Evolutionary conservation across 2,329 filamentous ascomycete species (phyloP).

Genomic region (Elsinoe batatas): DNA sequence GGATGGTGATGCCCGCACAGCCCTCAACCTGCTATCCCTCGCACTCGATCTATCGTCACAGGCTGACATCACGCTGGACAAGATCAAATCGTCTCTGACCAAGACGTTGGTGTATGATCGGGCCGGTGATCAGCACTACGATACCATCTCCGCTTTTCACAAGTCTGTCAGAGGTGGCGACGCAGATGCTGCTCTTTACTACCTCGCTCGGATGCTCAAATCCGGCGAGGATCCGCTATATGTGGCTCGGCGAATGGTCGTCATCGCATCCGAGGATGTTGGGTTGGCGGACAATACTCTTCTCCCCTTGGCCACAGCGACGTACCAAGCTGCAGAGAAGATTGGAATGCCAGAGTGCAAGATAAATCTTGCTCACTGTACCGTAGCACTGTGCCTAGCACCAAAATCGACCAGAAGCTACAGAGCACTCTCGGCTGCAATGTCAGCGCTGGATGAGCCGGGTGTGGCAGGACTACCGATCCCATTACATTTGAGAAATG

Average conservation of each 20-base stretch:
- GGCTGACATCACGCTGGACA: constrained; percentile 57
- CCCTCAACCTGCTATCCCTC: constrained; percentile 83
- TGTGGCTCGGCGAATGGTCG: constrained; percentile 83
- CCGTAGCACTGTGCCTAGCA: constrained; percentile 68
- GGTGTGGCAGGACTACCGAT: constrained; percentile 74
- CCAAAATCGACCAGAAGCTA: constrained; percentile 85
- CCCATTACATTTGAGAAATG: constrained; percentile 81
- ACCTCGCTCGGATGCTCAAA: constrained; percentile 89
- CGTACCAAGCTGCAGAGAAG: constrained; percentile 81
- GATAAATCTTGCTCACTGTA: constrained; percentile 81
- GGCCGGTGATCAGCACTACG: constrained; percentile 92
- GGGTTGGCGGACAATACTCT: constrained; percentile 80
- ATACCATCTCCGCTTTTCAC: constrained; percentile 94
- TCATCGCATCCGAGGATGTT: constrained; percentile 89
- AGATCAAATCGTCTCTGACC: constrained; percentile 73
- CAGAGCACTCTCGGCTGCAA: constrained; percentile 68
- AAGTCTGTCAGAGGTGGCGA: constrained; percentile 86
- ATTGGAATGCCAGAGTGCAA: constrained; percentile 92
- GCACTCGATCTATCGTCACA: constrained; percentile 66
- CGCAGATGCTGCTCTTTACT: constrained; percentile 82
- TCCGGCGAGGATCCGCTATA: constrained; percentile 90
- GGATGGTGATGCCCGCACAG: constrained; percentile 87
- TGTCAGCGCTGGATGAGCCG: constrained; percentile 68
- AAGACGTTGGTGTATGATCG: constrained; percentile 93
- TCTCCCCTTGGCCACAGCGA: constrained; percentile 71